Percentiles rank a stretch among this genome's conserved stretches.
phyloP scores from a whole-genome alignment of 768 basidiomycete genomes.

The Mycena amicta region DNA sequence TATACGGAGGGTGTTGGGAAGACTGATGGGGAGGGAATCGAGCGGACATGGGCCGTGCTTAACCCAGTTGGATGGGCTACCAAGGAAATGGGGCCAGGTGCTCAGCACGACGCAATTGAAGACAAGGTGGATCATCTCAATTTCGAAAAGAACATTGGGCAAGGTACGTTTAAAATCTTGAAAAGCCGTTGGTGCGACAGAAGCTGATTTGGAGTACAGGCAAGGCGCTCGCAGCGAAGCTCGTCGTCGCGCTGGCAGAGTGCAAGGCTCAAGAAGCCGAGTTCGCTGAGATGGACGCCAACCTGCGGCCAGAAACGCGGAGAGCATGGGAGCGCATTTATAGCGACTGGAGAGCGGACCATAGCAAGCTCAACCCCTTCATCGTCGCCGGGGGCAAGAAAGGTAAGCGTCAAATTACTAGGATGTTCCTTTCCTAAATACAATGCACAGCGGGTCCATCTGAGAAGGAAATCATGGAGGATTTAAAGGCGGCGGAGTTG shows the following conservation, averaged over 20 bases:
- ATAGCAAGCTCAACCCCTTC: not conserved
- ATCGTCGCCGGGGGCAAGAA: not conserved
- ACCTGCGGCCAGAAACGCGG: not conserved
- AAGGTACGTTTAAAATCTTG: not conserved
- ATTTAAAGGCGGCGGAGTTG: not conserved
- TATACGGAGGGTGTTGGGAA: conserved; percentile 11
- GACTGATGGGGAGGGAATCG: too few species aligned
- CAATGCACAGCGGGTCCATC: not conserved
- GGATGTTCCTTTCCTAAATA: not conserved
- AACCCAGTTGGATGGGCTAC: conserved; percentile 29
- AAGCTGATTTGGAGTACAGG: not conserved
- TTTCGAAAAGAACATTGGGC: conserved; percentile 12
- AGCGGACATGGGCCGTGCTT: conserved; percentile 31
- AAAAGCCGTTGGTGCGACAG: not conserved
- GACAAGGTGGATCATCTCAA: conserved; percentile 23
- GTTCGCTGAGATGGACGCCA: not conserved
- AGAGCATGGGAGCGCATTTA: not conserved
- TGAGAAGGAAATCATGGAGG: not conserved
- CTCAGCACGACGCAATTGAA: conserved; percentile 30
- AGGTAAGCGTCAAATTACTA: not conserved
- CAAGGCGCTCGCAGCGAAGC: not conserved
- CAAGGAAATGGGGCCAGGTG: conserved; percentile 32
- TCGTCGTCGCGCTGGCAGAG: not conserved
- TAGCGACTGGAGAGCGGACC: not conserved
- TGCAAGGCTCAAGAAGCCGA: not conserved